Conservation (phyloP, 1,284 basidiomycete species). For the Melanopsichium pennsylvanicum region DNA sequence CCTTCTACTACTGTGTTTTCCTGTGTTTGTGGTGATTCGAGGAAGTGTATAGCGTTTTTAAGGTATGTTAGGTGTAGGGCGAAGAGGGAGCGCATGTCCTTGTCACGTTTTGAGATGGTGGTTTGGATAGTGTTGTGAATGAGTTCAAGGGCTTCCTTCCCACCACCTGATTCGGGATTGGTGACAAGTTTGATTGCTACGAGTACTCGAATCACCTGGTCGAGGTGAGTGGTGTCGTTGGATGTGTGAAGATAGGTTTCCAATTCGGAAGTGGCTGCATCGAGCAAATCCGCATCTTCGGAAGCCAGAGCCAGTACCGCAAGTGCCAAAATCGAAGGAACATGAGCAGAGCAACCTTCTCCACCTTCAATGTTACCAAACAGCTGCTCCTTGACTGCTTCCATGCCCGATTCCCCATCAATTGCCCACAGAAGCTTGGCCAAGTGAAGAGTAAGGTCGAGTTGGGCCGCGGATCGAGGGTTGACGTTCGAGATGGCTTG, state of each 20-base stretch:
- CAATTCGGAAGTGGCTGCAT: conserved; percentile 86
- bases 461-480: background rate
- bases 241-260: conserved; percentile 2
- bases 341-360: conserved; percentile 66
- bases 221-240: background rate
- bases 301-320: conserved; percentile 85
- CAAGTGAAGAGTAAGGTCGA: conserved; percentile 17
- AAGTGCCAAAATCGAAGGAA: conserved; percentile 80
- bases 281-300: conserved; percentile 79
- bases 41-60: conserved; percentile 5
- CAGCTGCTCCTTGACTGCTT: conserved; percentile 18
- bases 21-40: background rate
- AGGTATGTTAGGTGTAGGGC: conserved; percentile 20
- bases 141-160: background rate
- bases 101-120: background rate
- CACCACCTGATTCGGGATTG: too few species aligned
- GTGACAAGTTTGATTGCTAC: conserved; percentile 12
- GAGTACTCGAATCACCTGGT: conserved; percentile 15
- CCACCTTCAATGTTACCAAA: conserved; percentile 14
- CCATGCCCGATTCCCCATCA: conserved; percentile 1
- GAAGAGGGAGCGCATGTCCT: conserved; percentile 18
- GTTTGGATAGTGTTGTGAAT: conserved; percentile 25
- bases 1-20: too few species aligned
- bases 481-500: conserved; percentile 10
- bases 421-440: conserved; percentile 20